Conservation (phyloP, 139 green algal species). For the Chlamydomonas sphaeroides region DNA sequence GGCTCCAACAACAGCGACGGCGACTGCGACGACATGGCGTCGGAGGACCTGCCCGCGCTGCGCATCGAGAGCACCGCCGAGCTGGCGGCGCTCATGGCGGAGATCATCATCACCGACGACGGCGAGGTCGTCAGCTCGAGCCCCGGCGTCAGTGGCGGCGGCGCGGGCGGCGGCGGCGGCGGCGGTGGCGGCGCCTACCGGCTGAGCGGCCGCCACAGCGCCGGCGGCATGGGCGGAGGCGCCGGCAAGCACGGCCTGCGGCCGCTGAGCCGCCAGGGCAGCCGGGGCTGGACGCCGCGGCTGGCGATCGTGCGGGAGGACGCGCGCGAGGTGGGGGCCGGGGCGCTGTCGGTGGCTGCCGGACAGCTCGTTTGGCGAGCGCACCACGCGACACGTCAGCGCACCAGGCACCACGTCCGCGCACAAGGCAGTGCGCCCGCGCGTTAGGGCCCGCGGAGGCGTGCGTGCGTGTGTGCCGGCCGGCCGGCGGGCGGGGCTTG, state of each 20-base stretch:
- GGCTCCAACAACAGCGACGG: neutral
- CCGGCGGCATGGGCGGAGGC: neutral
- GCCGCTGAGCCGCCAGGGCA: constrained; percentile 25
- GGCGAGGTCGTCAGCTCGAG: constrained; percentile 36
- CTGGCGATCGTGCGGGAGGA: constrained; percentile 37
- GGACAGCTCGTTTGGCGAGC: too few relatives aligned
- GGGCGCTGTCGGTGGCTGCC: too few relatives aligned
- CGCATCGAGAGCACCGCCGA: constrained; percentile 31
- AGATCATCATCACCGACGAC: constrained; percentile 35
- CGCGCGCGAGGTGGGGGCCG: constrained; percentile 13
- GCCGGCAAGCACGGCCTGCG: neutral
- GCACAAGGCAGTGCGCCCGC: too few relatives aligned
- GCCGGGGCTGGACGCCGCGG: constrained; percentile 21
- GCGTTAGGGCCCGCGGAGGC: too few relatives aligned
- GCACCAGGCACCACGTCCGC: too few relatives aligned
- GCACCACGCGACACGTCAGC: too few relatives aligned
- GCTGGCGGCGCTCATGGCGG: constrained; percentile 32
- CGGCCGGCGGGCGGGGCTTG: too few relatives aligned
- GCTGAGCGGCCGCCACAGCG: neutral
- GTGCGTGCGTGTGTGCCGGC: too few relatives aligned
- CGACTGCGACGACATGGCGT: neutral
- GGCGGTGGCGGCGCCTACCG: too few relatives aligned
- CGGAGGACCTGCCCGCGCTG: constrained; percentile 21
- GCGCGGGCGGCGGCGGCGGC: neutral
- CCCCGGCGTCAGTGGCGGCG: neutral